Evolutionary conservation across 306 rosid genomes (phyloP).

Genomic region (Abrus precatorius): DNA sequence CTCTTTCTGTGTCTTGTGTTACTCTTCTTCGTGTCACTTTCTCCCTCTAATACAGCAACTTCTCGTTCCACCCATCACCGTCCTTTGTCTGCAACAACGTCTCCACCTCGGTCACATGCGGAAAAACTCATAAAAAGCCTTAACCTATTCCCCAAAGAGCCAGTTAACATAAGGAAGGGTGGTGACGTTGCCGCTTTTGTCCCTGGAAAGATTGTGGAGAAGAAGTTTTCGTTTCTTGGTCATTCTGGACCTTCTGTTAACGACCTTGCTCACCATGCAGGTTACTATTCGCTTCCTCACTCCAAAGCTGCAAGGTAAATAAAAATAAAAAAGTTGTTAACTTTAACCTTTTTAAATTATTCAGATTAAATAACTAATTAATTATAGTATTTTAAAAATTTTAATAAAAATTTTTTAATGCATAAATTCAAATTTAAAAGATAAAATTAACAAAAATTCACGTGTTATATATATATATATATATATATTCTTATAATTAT

Average conservation of each 20-base stretch:
- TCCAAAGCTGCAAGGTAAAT: slow-evolving; percentile 80
- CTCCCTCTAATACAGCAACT: slow-evolving; percentile 47
- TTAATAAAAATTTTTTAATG: too few species aligned
- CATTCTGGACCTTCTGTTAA: slow-evolving; percentile 59
- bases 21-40: slow-evolving; percentile 45
- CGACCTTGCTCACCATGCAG: slow-evolving; percentile 94
- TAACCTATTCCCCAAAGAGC: slow-evolving; percentile 71
- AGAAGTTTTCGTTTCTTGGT: slow-evolving; percentile 55
- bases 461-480: too few species aligned
- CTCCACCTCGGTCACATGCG: slow-evolving; percentile 58
- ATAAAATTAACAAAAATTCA: too few species aligned
- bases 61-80: slow-evolving; percentile 6
- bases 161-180: slow-evolving; percentile 52
- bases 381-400: too few species aligned
- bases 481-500: too few species aligned
- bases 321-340: too few species aligned
- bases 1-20: slow-evolving; percentile 44
- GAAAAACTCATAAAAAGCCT: slow-evolving; percentile 72
- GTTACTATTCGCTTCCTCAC: slow-evolving; percentile 76
- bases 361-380: too few species aligned
- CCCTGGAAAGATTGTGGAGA: slow-evolving; percentile 67
- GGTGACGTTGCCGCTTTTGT: slow-evolving; percentile 42
- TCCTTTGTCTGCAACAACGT: slow-evolving; percentile 43
- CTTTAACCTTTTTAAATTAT: too few species aligned
- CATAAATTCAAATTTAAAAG: too few species aligned